Evolutionary conservation across 306 rosid genomes (phyloP).

Genomic region (Cucurbita argyrosperma): DNA sequence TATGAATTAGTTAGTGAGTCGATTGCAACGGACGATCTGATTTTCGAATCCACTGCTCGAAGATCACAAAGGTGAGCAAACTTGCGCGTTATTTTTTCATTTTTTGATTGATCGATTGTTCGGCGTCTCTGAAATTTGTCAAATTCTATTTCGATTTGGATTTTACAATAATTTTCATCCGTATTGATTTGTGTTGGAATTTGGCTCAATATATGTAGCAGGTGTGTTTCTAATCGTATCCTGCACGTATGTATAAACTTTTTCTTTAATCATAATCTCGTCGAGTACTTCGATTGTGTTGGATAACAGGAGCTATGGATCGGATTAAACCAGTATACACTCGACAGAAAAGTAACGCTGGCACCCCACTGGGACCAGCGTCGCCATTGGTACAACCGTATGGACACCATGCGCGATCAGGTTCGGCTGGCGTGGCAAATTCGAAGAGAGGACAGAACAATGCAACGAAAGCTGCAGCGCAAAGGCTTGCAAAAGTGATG

Average conservation of each 20-base stretch:
- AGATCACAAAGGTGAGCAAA: neutral
- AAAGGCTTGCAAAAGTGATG: conserved; percentile 97
- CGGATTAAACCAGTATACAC: conserved; percentile 29
- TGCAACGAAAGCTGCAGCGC: conserved; percentile 83
- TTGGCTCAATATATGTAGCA: neutral
- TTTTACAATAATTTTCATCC: neutral
- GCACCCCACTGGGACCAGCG: conserved; percentile 29
- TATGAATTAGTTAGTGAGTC: neutral
- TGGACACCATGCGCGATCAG: conserved; percentile 39
- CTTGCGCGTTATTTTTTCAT: neutral
- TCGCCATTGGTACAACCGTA: conserved; percentile 35
- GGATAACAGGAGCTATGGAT: conserved; percentile 33
- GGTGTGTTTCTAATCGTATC: neutral
- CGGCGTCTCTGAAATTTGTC: neutral
- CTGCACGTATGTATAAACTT: neutral
- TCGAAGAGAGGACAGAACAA: conserved; percentile 47
- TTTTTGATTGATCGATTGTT: neutral
- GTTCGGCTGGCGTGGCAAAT: conserved; percentile 28
- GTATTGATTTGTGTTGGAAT: neutral
- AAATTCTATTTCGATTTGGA: neutral
- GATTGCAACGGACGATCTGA: neutral
- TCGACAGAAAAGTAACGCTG: conserved; percentile 44
- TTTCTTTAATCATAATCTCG: neutral
- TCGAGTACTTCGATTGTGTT: neutral
- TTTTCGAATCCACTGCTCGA: neutral